Percentiles rank a stretch among this genome's conserved stretches.
These are phyloP conservation scores for Dittrichia graveolens DNA, from an alignment of 129 eudicot species.

Conservation along the genomic window DNA sequence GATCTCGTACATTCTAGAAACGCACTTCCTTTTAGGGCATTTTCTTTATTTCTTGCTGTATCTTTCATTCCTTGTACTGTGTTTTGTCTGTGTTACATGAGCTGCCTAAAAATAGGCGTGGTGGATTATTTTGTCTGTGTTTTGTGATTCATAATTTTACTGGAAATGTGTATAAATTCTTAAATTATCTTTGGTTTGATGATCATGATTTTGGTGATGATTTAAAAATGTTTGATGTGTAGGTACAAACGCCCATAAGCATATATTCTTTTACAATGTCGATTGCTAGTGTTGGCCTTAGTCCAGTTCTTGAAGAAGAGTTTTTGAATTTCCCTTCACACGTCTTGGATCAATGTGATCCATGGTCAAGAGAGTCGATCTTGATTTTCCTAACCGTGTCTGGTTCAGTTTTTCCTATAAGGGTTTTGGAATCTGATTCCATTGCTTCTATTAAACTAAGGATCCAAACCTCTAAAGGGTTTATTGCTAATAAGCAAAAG, in stretches of 20 bases:
- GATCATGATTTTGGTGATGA: neutral
- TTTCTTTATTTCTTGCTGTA: too few species aligned
- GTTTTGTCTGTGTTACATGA: neutral
- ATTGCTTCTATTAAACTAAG: conserved; percentile 73
- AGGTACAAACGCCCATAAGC: conserved; percentile 3
- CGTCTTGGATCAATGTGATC: conserved; percentile 39
- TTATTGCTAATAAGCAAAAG: conserved; percentile 56
- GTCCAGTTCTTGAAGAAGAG: conserved; percentile 44
- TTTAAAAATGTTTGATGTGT: conserved; percentile 1
- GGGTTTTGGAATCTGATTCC: conserved; percentile 61
- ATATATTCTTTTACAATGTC: conserved; percentile 37
- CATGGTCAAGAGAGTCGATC: conserved; percentile 48
- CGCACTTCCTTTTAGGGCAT: too few species aligned
- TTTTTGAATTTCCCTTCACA: conserved; percentile 41
- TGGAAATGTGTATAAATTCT: neutral
- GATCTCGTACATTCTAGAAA: neutral
- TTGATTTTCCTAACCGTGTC: conserved; percentile 53
- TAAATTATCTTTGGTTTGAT: neutral
- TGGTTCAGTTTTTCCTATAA: conserved; percentile 62
- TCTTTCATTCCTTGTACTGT: too few species aligned
- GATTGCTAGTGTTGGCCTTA: conserved; percentile 53
- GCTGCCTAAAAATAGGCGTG: neutral
- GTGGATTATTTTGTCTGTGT: neutral
- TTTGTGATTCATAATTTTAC: neutral
- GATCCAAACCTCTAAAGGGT: conserved; percentile 54